Conservation (phyloP, 257 asterid species). For the Verbascum thapsus region DNA sequence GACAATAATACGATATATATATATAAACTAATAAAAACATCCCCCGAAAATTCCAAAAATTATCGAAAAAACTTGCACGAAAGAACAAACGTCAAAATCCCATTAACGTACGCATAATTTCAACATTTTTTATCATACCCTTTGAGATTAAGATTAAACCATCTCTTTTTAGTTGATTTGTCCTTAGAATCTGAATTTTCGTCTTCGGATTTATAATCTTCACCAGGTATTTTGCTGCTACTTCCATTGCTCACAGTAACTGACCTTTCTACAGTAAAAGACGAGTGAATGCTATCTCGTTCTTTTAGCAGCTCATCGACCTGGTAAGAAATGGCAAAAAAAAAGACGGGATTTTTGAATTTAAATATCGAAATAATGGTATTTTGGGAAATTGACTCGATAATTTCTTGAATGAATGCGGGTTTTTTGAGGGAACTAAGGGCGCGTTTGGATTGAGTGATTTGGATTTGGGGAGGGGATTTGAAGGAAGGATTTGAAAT, state of each 20-base stretch:
- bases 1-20: too few species aligned
- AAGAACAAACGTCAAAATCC: too few species aligned
- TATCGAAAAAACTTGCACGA: too few species aligned
- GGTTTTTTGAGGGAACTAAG: too few species aligned
- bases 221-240: slow-evolving; percentile 58
- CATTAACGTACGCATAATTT: too few species aligned
- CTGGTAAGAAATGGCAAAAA: slow-evolving; percentile 38
- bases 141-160: slow-evolving; percentile 87
- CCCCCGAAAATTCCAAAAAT: slow-evolving; percentile 31
- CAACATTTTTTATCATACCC: slow-evolving; percentile 39
- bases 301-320: slow-evolving; percentile 94
- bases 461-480: too few species aligned
- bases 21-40: too few species aligned
- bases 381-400: too few species aligned
- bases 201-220: slow-evolving; percentile 70
- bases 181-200: slow-evolving; percentile 92
- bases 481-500: too few species aligned
- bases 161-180: slow-evolving; percentile 72
- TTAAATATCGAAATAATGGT: too few species aligned
- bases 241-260: slow-evolving; percentile 68
- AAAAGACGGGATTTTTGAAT: not conserved
- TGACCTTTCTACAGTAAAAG: slow-evolving; percentile 70
- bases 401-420: too few species aligned
- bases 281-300: slow-evolving; percentile 83
- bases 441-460: too few species aligned